A percentile compares a stretch with the other conserved stretches of the same genome.
These are phyloP conservation scores for Penicillium lagena DNA, from an alignment of 495 filamentous ascomycete genomes.

Conservation along the genomic window DNA sequence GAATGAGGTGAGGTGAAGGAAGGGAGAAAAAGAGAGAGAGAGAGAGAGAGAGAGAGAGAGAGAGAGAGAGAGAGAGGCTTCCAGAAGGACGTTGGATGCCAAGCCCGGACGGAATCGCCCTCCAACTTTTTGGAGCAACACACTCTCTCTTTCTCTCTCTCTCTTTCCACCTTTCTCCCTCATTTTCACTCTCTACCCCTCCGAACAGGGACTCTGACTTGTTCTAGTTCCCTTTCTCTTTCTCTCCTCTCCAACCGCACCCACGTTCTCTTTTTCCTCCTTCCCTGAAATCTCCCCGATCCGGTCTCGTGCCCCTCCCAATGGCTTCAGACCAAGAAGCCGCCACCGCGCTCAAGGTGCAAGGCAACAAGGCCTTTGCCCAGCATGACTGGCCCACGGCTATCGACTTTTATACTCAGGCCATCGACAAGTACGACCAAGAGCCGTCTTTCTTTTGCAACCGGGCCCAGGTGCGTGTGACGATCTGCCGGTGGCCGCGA, in stretches of 20 bases:
- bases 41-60: not conserved
- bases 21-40: not conserved
- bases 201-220: not conserved
- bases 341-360: slow-evolving; percentile 78
- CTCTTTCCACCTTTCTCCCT: slow-evolving; percentile 1
- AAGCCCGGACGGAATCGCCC: slow-evolving; percentile 18
- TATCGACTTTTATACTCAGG: slow-evolving; percentile 80
- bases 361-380: slow-evolving; percentile 90
- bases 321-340: slow-evolving; percentile 56
- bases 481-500: not conserved
- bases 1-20: not conserved
- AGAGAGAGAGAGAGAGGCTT: slow-evolving; percentile 9
- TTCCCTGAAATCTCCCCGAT: slow-evolving; percentile 8
- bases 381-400: slow-evolving; percentile 82
- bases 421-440: slow-evolving; percentile 77
- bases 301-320: slow-evolving; percentile 31
- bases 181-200: too few species aligned
- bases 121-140: slow-evolving; percentile 11
- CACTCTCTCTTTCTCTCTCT: not conserved
- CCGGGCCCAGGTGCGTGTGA: slow-evolving; percentile 70
- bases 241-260: not conserved
- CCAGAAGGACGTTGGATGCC: slow-evolving; percentile 13
- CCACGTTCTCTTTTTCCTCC: not conserved
- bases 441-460: slow-evolving; percentile 92
- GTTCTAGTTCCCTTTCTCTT: not conserved